These are phyloP conservation scores for Furcasterigmium furcatum DNA, from an alignment of 2,329 filamentous ascomycete species.

Conservation along the genomic window DNA sequence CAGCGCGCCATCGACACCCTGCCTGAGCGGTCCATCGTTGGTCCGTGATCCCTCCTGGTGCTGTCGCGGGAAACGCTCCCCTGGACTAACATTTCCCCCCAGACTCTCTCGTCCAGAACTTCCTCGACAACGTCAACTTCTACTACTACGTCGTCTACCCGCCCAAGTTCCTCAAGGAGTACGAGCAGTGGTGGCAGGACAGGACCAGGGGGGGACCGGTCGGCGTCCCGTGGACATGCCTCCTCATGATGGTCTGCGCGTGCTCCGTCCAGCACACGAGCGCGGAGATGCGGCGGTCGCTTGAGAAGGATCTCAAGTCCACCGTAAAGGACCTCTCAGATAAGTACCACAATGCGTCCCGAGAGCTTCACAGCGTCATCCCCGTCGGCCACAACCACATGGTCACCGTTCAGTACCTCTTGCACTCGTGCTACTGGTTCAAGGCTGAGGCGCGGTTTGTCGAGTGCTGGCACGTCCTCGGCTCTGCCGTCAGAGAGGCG, in stretches of 20 bases:
- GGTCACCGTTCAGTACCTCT: conserved; percentile 27
- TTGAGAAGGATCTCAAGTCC: conserved; percentile 25
- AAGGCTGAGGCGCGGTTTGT: conserved; percentile 30
- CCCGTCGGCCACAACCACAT: conserved; percentile 27
- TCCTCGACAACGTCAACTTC: conserved; percentile 31
- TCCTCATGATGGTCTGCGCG: conserved; percentile 33
- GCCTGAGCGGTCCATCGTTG: conserved; percentile 12
- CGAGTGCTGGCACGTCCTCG: conserved; percentile 33
- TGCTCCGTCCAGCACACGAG: conserved; percentile 30
- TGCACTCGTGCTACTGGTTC: conserved; percentile 34
- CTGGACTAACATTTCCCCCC: neutral
- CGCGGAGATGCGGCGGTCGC: conserved; percentile 21
- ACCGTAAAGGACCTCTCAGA: conserved; percentile 23
- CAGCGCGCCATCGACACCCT: conserved; percentile 25
- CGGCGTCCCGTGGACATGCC: conserved; percentile 31
- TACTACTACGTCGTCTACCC: conserved; percentile 36
- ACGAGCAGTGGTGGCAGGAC: conserved; percentile 29
- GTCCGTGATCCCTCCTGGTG: neutral
- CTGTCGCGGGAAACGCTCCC: too few relatives aligned
- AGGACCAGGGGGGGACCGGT: conserved; percentile 24
- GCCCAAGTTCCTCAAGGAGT: conserved; percentile 28
- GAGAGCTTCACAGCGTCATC: conserved; percentile 26
- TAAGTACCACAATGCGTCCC: conserved; percentile 26
- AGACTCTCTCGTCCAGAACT: conserved; percentile 34
- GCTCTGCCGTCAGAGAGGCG: conserved; percentile 28